Conservation (phyloP, 129 eudicot genomes). For the Ambrosia trifida region DNA sequence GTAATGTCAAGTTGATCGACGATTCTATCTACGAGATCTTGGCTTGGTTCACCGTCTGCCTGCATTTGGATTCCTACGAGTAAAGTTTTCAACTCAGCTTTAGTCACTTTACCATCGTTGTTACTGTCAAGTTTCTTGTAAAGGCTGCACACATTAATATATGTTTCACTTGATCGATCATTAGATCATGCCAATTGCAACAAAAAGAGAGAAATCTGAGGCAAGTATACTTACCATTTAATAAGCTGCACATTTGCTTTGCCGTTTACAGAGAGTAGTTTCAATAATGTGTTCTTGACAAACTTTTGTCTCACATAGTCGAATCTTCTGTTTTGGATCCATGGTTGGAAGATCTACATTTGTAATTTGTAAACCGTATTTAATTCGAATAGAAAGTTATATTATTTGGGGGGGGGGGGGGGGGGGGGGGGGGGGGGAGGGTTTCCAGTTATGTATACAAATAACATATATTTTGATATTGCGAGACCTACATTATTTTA, state of each 20-base stretch:
- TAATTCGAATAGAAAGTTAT: too few species aligned
- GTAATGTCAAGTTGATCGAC: conserved; percentile 49
- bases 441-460: too few species aligned
- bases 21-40: conserved; percentile 37
- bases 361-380: neutral
- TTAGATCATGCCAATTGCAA: neutral
- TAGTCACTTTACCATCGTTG: conserved; percentile 39
- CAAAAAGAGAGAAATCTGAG: neutral
- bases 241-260: conserved; percentile 47
- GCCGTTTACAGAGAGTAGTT: conserved; percentile 48
- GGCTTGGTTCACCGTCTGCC: conserved; percentile 40
- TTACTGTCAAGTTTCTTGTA: conserved; percentile 50
- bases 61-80: conserved; percentile 52
- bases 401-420: too few species aligned
- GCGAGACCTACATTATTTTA: too few species aligned
- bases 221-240: conserved; percentile 37
- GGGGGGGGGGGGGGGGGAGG: too few species aligned
- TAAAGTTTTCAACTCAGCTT: conserved; percentile 51
- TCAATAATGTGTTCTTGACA: conserved; percentile 51
- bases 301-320: conserved; percentile 44
- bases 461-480: too few species aligned
- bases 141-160: conserved; percentile 44
- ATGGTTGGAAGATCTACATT: conserved; percentile 60
- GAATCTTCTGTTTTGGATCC: conserved; percentile 52
- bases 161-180: neutral